These are phyloP conservation scores for Phytophthora tubulina DNA, from an alignment of 352 stramenopile species.

Conservation along the genomic window DNA sequence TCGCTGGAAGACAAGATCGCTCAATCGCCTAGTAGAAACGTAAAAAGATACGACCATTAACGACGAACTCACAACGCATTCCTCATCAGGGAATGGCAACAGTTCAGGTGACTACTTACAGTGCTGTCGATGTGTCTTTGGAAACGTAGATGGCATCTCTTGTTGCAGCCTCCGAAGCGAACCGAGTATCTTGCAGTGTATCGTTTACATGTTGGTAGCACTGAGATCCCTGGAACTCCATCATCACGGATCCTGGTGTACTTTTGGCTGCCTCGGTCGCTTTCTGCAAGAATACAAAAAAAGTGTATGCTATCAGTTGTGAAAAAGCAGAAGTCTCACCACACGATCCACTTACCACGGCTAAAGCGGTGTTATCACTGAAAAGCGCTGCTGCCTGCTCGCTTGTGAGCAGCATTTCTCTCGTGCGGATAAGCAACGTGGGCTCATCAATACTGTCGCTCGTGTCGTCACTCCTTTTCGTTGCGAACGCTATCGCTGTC, in stretches of 20 bases:
- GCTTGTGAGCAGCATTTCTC: constrained; percentile 57
- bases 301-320: neutral
- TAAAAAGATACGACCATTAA: constrained; percentile 1
- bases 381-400: constrained; percentile 56
- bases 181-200: constrained; percentile 36
- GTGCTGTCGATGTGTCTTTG: constrained; percentile 32
- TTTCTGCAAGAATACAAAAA: constrained; percentile 36
- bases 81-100: neutral
- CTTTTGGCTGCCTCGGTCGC: constrained; percentile 38
- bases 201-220: constrained; percentile 32
- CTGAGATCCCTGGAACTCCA: constrained; percentile 63
- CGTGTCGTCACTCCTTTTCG: constrained; percentile 5
- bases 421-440: constrained; percentile 55
- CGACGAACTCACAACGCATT: neutral
- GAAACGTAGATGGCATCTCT: constrained; percentile 43
- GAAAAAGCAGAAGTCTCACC: neutral
- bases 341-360: constrained; percentile 19
- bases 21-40: constrained; percentile 35
- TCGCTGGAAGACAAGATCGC: constrained; percentile 59
- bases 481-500: constrained; percentile 40
- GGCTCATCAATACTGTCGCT: neutral
- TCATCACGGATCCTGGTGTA: constrained; percentile 54
- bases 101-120: constrained; percentile 37
- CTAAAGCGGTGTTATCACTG: constrained; percentile 10
- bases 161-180: constrained; percentile 28